Conservation (phyloP, 2,329 filamentous ascomycete genomes). For the Emmonsiellopsis sp. region DNA sequence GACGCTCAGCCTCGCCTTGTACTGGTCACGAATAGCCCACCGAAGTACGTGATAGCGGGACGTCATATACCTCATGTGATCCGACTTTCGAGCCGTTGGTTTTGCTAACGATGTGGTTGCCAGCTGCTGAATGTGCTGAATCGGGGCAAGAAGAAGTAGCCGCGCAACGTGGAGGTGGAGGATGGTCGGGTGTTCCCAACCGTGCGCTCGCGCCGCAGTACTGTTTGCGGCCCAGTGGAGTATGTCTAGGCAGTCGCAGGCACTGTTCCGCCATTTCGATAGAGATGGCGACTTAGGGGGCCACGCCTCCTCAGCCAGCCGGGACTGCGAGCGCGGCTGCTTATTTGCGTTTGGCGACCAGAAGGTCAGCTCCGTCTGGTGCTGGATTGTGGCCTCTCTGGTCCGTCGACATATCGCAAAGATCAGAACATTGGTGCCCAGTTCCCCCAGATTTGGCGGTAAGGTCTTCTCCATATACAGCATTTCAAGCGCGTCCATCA, state of each 20-base stretch:
- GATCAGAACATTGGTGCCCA: no score
- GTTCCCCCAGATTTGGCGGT: no score
- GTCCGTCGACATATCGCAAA: no score
- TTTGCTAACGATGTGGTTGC: conserved; percentile 12
- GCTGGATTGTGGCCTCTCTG: no score
- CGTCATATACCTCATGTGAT: conserved; percentile 18
- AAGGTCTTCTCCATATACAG: no score
- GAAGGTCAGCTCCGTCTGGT: no score
- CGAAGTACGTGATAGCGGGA: conserved; percentile 8
- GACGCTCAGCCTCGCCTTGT: conserved; percentile 48
- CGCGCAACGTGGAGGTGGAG: conserved; percentile 48
- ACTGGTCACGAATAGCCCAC: conserved; percentile 44
- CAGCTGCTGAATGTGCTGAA: conserved; percentile 36
- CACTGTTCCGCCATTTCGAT: conserved; percentile 29
- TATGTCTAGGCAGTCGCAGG: conserved; percentile 42
- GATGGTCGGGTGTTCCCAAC: conserved; percentile 46
- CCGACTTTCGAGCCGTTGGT: conserved; percentile 19
- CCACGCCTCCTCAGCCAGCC: no score
- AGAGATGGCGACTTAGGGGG: no score
- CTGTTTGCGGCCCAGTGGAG: conserved; percentile 51
- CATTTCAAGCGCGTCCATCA: no score
- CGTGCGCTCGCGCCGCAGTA: conserved; percentile 39
- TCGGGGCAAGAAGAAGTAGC: conserved; percentile 43
- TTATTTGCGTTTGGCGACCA: no score
- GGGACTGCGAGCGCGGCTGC: no score